Base-by-base conservation (phyloP, 192 early-diverging fungal species). In the Coemansia sp. region DNA sequence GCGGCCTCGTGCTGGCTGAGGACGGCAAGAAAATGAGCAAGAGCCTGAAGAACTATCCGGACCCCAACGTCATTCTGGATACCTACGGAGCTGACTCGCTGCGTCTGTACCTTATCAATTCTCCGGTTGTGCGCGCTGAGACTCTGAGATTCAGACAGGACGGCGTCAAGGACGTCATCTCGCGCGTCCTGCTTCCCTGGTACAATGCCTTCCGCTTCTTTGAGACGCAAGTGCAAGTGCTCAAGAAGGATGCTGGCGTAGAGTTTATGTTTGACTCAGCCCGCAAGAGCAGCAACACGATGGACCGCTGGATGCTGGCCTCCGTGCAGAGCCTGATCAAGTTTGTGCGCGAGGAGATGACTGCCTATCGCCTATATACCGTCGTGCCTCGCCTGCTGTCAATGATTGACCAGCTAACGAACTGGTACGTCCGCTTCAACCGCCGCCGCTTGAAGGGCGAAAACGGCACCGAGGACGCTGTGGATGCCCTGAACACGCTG, bases 21-120 rank as follows among this genome's bases (percentile, higher is more conserved):
- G 97, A 99, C 66, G 97, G 97, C 70, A 97, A 97, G 82, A 99
- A 99, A 85, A 99, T 99, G 97, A 91, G 89, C 73, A 99, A 99
- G 87, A 86, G 92, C 59, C 85, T 96, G 43, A 94, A 98, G 88
- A 99, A 99, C 86, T 99, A 99, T 77, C 95, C 97, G 10, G 94
- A 97, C 63, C 96, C 96, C 33, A 87, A 59, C 62, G 51, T 85
- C 31, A 83, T 99, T 53, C 83, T 99, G 63, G 74, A 97, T 65
- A 77, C 85, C 51, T 95, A 93, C 82, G 97, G 97, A 66, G 95
- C 96, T 48, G 97, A 99, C 78, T 88, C 93, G 38, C 85, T 99
- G 57, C 88, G 94, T 51, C 83, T 99, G 58, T 99, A 98, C 77
- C 75, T 98, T 62, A 95, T 99, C 85, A 97, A 94, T 78, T 99